phyloP scores from a whole-genome alignment of 805 yeast species.

The Saccharomyces paradoxus region DNA sequence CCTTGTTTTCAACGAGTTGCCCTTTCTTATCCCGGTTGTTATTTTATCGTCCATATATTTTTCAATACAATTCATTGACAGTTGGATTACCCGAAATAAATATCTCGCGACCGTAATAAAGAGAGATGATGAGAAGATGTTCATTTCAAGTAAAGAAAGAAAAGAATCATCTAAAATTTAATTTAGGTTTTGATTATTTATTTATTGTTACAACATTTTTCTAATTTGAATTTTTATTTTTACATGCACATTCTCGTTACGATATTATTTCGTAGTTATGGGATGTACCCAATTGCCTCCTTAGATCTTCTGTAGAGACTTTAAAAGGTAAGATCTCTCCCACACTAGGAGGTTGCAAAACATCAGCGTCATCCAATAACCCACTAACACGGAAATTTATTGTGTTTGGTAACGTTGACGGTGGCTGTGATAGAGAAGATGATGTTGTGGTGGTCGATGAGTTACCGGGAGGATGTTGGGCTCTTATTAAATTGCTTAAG shows the following conservation, averaged over 20 bases:
- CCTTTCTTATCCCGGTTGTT: background rate
- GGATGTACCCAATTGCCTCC: constrained; percentile 34
- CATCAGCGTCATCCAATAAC: constrained; percentile 20
- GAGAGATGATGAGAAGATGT: too few species aligned
- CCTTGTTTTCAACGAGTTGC: background rate
- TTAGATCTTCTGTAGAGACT: constrained; percentile 31
- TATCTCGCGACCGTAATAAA: background rate
- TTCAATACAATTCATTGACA: background rate
- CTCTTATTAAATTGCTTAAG: constrained; percentile 27
- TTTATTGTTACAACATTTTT: background rate
- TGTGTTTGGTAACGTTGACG: background rate
- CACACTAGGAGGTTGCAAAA: constrained; percentile 22
- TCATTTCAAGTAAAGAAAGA: background rate
- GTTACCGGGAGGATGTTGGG: constrained; percentile 22
- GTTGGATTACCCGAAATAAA: background rate
- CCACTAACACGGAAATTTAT: constrained; percentile 22
- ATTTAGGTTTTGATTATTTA: background rate
- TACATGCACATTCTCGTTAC: background rate
- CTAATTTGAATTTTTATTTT: background rate
- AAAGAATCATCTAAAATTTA: background rate
- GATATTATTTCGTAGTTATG: constrained; percentile 26
- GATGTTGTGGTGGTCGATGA: constrained; percentile 25
- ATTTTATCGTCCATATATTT: background rate
- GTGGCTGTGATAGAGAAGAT: constrained; percentile 1
- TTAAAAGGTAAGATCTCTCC: constrained; percentile 28